Evolutionary conservation across 31 red algal species (phyloP).

Genomic region (Odonthalia washingtoniensis): DNA sequence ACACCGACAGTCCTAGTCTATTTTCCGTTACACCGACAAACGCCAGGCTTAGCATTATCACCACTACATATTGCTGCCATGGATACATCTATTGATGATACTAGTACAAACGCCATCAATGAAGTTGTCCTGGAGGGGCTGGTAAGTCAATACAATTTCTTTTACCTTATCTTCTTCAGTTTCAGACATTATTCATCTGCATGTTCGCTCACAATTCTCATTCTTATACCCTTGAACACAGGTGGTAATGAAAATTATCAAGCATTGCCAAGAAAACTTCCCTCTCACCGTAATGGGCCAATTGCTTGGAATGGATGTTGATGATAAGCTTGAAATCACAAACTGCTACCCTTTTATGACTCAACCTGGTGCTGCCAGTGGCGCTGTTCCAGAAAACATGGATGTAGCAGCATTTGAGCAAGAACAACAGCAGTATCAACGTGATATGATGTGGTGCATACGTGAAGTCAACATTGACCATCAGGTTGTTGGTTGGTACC

Average conservation of each 20-base stretch:
- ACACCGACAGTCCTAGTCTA: too few species aligned
- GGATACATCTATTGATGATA: neutral
- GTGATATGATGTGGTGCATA: constrained; percentile 97
- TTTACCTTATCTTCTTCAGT: neutral
- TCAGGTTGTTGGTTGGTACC: constrained; percentile 97
- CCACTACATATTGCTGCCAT: too few species aligned
- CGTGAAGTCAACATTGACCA: constrained; percentile 95
- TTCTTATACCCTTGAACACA: neutral
- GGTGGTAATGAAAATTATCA: constrained; percentile 93
- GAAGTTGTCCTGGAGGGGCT: constrained; percentile 32
- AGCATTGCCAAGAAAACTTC: constrained; percentile 93
- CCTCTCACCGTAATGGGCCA: constrained; percentile 90
- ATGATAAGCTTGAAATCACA: constrained; percentile 86
- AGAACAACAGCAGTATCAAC: constrained; percentile 88
- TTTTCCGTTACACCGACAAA: too few species aligned
- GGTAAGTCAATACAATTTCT: neutral
- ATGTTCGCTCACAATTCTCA: neutral
- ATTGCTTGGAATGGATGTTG: constrained; percentile 93
- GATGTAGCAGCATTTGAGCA: constrained; percentile 71
- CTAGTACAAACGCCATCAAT: neutral
- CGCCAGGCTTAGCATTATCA: too few species aligned
- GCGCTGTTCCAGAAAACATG: constrained; percentile 54
- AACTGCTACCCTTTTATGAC: constrained; percentile 93
- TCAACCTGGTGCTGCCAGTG: constrained; percentile 39
- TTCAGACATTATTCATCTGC: neutral